Evolutionary conservation across 2,329 filamentous ascomycete species (phyloP).

Genomic region (Cercospora sp.): DNA sequence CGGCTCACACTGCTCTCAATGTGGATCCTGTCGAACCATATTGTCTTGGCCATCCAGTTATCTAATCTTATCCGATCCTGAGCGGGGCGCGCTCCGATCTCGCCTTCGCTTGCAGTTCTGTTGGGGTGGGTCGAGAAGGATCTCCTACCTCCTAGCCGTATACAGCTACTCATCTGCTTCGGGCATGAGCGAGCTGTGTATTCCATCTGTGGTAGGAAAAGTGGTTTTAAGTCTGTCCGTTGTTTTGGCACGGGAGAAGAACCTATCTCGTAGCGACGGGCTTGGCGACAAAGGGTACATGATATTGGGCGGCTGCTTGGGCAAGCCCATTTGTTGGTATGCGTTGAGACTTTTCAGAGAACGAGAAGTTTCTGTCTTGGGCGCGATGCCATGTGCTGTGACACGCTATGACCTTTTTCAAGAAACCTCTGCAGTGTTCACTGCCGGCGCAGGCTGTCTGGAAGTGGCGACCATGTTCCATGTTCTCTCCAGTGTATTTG

Average conservation of each 20-base stretch:
- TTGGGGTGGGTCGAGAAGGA: too few relatives aligned
- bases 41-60: background rate
- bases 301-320: background rate
- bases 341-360: background rate
- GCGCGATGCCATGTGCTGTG: background rate
- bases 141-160: background rate
- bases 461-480: background rate
- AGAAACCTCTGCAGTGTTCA: background rate
- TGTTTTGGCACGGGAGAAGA: background rate
- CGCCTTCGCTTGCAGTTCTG: too few relatives aligned
- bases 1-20: background rate
- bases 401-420: background rate
- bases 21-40: background rate
- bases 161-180: background rate
- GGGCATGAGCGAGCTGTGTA: background rate
- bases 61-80: background rate
- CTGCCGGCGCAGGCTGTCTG: background rate
- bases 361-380: too few relatives aligned
- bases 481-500: background rate
- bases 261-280: background rate
- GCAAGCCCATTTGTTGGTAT: background rate
- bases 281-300: background rate
- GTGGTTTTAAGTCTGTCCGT: background rate
- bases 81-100: background rate
- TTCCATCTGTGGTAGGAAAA: background rate